A percentile compares a stretch with the other conserved stretches of the same genome.
phyloP scores from a whole-genome alignment of 192 early-diverging fungal genomes.

The Podila epicladia region DNA sequence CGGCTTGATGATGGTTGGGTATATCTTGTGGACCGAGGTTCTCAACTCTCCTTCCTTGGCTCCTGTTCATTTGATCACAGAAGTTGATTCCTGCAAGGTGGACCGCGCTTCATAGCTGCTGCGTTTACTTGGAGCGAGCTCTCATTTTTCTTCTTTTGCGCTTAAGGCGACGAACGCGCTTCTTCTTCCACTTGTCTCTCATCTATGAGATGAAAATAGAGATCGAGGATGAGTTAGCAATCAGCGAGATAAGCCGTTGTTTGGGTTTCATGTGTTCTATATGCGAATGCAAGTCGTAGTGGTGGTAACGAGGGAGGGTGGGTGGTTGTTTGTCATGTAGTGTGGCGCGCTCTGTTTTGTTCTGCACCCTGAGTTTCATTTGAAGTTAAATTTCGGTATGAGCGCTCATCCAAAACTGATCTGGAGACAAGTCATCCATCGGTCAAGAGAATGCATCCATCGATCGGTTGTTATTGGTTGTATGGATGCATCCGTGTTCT shows the following conservation, averaged over 20 bases:
- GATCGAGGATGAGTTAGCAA: not conserved
- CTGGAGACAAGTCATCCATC: not conserved
- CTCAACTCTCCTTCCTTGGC: too few species aligned
- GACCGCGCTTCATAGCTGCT: slow-evolving; percentile 5
- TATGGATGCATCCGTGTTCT: not conserved
- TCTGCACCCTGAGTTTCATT: too few species aligned
- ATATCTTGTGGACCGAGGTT: too few species aligned
- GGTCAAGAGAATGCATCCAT: not conserved
- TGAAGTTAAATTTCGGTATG: too few species aligned
- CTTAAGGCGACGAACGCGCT: slow-evolving; percentile 54
- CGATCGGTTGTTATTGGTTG: not conserved
- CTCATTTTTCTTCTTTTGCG: slow-evolving; percentile 58
- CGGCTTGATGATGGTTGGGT: too few species aligned
- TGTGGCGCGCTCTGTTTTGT: too few species aligned
- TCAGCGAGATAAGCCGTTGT: not conserved
- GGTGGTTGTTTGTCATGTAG: too few species aligned
- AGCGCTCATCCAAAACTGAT: too few species aligned
- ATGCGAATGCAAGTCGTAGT: not conserved
- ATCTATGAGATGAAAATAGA: slow-evolving; percentile 17
- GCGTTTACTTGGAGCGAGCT: slow-evolving; percentile 53
- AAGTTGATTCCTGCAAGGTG: not conserved
- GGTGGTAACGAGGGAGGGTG: too few species aligned
- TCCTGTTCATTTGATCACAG: too few species aligned
- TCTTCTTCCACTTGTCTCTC: slow-evolving; percentile 59
- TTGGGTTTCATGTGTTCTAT: not conserved